Evolutionary conservation across 768 basidiomycete species (phyloP), one percentile per base, ranked within the genome.

Genomic region (Cubamyces lactineus): DNA sequence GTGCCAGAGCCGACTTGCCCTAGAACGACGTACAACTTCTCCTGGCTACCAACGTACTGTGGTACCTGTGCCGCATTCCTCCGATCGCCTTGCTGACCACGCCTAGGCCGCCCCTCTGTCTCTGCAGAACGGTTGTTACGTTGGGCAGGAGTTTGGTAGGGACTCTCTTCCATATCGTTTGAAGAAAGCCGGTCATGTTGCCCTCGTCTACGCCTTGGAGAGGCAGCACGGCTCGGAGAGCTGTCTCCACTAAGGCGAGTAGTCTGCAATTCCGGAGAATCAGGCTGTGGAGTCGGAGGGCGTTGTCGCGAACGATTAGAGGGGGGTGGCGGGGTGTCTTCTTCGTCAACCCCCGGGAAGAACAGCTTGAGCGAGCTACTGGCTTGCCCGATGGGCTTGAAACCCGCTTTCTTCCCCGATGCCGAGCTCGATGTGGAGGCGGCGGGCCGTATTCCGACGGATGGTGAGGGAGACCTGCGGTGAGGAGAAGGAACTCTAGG

Each of bases 1-100:
- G 97, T 99, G 2, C 97, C 97, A 74, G 98, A 96, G 12, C 97
- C 97, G 46, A 99, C 97, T 70, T 98, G 96, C 50, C 86, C 89
- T 24, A 98, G 60, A 3, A 95, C 92, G 53, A 86, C 84, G 74
- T 97, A 99, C 19, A 94, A 72, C 61, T 59, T 55, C 49, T 93
- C 89, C 55, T 78, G 77, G 30, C 23, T 41, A 28, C 49, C 57
- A 16, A 59, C 19, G 1, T 41, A 28, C 28, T 21, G 26, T 8
- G 57, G 41, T 19, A 16, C 13, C n/a, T 59, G 40, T 7, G 30
- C 49, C 2, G n/a, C 26, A 23, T 17, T 45, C 28, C 57, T 51
- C 9, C 26, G 49, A 2, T 69, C 70, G 13, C 45, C 40, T 23
- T 47, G 30, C 39, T 41, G 24, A n/a, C 52, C 45, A 13, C 67